Conservation (phyloP, 2,329 filamentous ascomycete genomes). For the Pestalotiopsis sp. region DNA sequence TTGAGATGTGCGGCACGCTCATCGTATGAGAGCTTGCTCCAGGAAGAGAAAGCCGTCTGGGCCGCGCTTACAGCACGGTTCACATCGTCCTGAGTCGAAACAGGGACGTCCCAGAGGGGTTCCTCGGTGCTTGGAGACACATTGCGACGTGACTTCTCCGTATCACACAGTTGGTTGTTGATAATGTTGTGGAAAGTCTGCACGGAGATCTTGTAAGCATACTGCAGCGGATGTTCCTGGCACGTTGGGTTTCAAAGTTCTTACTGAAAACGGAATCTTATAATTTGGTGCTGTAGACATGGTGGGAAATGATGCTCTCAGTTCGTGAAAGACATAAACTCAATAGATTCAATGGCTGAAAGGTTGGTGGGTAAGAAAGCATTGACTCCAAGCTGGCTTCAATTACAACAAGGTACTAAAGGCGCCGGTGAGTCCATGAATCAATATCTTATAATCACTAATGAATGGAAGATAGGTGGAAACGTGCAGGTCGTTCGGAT, state of each 20-base stretch:
- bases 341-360: not conserved
- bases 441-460: not conserved
- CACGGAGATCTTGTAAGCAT: not conserved
- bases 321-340: not conserved
- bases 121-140: not conserved
- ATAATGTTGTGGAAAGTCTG: constrained; percentile 2
- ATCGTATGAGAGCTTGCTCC: constrained; percentile 19
- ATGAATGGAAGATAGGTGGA: too few species aligned
- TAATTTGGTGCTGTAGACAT: not conserved
- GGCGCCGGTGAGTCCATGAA: too few species aligned
- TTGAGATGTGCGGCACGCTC: constrained; percentile 24
- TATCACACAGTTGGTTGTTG: not conserved
- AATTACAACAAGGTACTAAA: too few species aligned
- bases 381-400: too few species aligned
- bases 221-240: not conserved
- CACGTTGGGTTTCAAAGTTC: too few species aligned
- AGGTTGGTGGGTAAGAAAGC: too few species aligned
- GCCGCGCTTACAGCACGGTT: not conserved
- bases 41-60: not conserved
- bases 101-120: not conserved
- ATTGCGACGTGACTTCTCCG: not conserved
- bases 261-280: not conserved
- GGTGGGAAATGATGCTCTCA: not conserved
- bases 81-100: not conserved
- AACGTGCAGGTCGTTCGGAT: too few species aligned